Evolutionary conservation across 148 eudicot genomes (phyloP), one percentile per base, ranked within the genome.

Genomic region (Camellia japonica): DNA sequence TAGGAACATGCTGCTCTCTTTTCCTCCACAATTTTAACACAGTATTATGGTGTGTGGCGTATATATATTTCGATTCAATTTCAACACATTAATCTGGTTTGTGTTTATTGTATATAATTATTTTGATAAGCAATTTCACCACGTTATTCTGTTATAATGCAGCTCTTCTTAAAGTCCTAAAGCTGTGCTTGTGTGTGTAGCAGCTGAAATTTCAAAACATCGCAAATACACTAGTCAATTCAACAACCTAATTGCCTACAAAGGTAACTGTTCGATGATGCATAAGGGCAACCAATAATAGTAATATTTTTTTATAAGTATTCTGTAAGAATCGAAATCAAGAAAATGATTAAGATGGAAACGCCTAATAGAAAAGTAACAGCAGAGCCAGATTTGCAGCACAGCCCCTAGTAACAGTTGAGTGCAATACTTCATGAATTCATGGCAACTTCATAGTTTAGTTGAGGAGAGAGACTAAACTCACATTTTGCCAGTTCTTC

Each of bases 401-500:
- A 42, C 19, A n/a, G 68, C 52, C 49, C 52, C 30, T 30, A 1
- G 30, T 14, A 5, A 10, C 3, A n/a, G 58, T 4, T 71, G 9
- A 71, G 51, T 7, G 12, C 8, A 41, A 1, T 16, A 58, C 47
- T 7, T 13, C 5, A 56, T 71, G 77, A 49, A 41, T 42, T 59
- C 20, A 41, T 3, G 15, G 59, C 20, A 10, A 47, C 51, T 7
- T 47, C 51, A 47, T 47, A 47, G 51, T 47, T 47, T 61, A n/a
- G 56, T 12, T 30, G 7, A 47, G 15, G 52, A 20, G 68, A 12
- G 7, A 44, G 64, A 46, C 11, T 9, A 9, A 12, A 82, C 91
- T 87, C 49, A 91, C 92, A 74, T 91, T 91, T 80, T 91, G 94
- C 94, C 94, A 91, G 44, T 91, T 91, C 87, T 91, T 91, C 87